A percentile compares a stretch with the other conserved stretches of the same genome.
phyloP scores from a whole-genome alignment of 495 filamentous ascomycete genomes.

The Trichoderma reesei region DNA sequence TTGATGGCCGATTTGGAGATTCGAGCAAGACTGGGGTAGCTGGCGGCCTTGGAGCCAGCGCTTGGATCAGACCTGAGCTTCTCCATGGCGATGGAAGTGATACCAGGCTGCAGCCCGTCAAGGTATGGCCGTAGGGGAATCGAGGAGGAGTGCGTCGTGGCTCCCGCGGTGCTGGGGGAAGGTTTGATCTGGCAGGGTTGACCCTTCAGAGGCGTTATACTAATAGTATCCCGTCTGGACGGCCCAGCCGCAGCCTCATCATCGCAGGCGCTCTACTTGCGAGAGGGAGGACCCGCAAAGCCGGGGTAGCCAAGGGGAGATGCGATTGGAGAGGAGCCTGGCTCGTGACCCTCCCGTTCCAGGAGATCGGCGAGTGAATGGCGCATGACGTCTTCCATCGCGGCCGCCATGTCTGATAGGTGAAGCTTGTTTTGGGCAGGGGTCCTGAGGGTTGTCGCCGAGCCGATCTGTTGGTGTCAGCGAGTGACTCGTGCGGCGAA shows the following conservation, averaged over 20 bases:
- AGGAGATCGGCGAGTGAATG: background rate
- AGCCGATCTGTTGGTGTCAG: background rate
- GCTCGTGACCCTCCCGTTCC: background rate
- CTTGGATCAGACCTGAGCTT: background rate
- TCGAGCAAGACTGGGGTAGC: background rate
- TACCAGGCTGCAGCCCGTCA: background rate
- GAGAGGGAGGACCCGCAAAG: background rate
- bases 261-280: background rate
- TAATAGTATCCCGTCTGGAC: background rate
- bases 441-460: background rate
- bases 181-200: background rate
- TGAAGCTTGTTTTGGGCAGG: background rate
- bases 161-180: background rate
- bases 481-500: background rate
- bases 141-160: background rate
- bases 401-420: background rate
- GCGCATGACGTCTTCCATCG: constrained; percentile 8
- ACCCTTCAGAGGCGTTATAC: background rate
- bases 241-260: background rate
- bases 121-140: background rate
- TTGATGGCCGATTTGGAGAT: background rate
- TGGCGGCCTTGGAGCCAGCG: background rate
- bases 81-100: background rate
- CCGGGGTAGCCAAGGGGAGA: background rate
- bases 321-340: background rate